These are phyloP conservation scores for Sugiyamaella chiloensis DNA, from an alignment of 805 yeast species.

Conservation along the genomic window DNA sequence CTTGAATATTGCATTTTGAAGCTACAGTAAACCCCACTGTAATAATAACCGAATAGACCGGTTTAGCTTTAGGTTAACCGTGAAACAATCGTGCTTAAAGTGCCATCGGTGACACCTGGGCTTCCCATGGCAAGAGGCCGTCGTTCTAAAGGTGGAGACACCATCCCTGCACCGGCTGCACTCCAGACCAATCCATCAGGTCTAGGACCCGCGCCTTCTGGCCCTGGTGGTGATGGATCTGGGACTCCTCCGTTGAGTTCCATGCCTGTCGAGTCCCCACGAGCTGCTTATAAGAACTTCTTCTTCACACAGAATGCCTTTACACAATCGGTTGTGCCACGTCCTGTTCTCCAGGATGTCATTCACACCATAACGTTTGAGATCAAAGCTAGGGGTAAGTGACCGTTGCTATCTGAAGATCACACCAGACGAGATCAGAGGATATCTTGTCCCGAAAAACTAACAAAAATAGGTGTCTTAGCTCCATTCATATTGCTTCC, in stretches of 20 bases:
- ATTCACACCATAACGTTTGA: constrained; percentile 71
- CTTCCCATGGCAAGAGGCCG: constrained; percentile 4
- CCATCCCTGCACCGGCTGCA: too few species aligned
- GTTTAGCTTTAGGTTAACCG: too few species aligned
- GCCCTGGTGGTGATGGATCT: background rate
- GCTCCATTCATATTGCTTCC: constrained; percentile 76
- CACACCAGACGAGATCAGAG: too few species aligned
- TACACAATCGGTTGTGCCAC: constrained; percentile 22
- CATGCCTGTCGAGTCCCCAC: constrained; percentile 2
- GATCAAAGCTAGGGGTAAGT: constrained; percentile 58
- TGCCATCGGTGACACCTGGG: too few species aligned
- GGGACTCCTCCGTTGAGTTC: background rate
- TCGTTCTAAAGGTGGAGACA: background rate
- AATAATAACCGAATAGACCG: background rate
- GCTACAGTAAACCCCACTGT: background rate
- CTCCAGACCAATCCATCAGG: background rate
- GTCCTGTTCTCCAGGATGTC: constrained; percentile 50
- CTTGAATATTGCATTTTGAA: too few species aligned
- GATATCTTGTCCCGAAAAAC: too few species aligned
- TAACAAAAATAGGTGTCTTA: constrained; percentile 47
- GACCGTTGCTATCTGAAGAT: too few species aligned
- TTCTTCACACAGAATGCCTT: constrained; percentile 27
- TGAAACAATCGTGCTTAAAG: too few species aligned
- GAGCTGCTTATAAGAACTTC: constrained; percentile 19
- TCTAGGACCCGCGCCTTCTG: background rate